Evolutionary conservation across 2,329 filamentous ascomycete species (phyloP).

Genomic region (Alternaria arbusti): DNA sequence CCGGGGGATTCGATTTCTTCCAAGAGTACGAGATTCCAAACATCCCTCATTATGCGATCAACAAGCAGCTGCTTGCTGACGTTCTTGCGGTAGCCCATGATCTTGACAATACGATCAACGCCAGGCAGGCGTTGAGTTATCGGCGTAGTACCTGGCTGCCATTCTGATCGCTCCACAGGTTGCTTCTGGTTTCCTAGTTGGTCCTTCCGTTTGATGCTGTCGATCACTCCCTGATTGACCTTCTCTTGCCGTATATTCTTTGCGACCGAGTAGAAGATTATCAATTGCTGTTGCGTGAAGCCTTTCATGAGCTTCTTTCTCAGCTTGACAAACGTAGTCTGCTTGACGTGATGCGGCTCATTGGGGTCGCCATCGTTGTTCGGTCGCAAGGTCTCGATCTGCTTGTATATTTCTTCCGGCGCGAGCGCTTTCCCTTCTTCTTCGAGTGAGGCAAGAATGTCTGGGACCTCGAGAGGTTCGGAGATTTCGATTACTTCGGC

Average conservation of each 20-base stretch:
- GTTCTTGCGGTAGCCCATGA: constrained; percentile 10
- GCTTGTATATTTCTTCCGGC: constrained; percentile 39
- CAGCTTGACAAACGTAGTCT: constrained; percentile 34
- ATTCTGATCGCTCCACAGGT: constrained; percentile 34
- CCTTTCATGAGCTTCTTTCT: constrained; percentile 27
- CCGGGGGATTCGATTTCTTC: constrained; percentile 46
- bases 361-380: constrained; percentile 18
- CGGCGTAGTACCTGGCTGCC: constrained; percentile 39
- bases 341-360: constrained; percentile 39
- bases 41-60: constrained; percentile 42
- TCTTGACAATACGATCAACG: constrained; percentile 16
- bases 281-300: constrained; percentile 41
- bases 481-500: constrained; percentile 8
- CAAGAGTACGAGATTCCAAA: constrained; percentile 42
- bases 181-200: constrained; percentile 14
- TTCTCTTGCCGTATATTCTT: constrained; percentile 28
- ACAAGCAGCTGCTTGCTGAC: constrained; percentile 40
- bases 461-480: constrained; percentile 20
- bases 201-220: constrained; percentile 21
- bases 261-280: constrained; percentile 37
- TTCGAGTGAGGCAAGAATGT: constrained; percentile 37
- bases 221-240: constrained; percentile 23
- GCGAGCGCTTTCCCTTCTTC: constrained; percentile 27
- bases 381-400: constrained; percentile 42
- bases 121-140: constrained; percentile 34